Percentiles rank a stretch among this genome's conserved stretches.
Conservation (phyloP, 164 flowering plant genomes). For the Vitis rotundifolia region DNA sequence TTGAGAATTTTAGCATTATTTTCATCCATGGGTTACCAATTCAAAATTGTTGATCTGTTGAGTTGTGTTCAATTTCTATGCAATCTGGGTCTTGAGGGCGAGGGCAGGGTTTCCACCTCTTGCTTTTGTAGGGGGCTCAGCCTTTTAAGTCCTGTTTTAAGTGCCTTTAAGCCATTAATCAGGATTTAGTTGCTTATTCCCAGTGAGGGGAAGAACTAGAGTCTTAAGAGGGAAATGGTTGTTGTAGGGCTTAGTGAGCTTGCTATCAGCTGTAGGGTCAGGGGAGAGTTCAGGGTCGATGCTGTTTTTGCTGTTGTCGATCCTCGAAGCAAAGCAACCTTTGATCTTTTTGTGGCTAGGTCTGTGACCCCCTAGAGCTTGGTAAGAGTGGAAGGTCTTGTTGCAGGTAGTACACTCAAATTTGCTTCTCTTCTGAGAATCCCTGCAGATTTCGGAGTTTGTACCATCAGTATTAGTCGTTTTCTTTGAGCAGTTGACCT, state of each 20-base stretch:
- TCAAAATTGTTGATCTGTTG: neutral
- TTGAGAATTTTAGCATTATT: neutral
- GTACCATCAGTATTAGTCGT: neutral
- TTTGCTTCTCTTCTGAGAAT: slow-evolving; percentile 24
- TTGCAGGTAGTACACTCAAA: slow-evolving; percentile 49
- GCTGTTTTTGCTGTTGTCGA: slow-evolving; percentile 28
- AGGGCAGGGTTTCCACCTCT: no score
- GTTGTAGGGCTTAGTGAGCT: slow-evolving; percentile 12
- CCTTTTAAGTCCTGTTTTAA: no score
- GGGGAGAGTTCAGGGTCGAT: slow-evolving; percentile 20
- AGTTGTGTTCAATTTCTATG: neutral
- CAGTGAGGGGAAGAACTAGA: no score
- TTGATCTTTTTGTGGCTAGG: slow-evolving; percentile 59
- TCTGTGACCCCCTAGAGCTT: slow-evolving; percentile 66
- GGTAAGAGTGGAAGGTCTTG: slow-evolving; percentile 50
- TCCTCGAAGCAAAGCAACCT: slow-evolving; percentile 41
- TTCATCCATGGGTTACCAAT: neutral
- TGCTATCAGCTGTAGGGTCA: slow-evolving; percentile 19
- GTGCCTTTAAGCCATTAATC: no score
- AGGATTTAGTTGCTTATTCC: no score
- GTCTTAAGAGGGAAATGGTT: slow-evolving; percentile 1
- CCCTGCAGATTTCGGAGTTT: slow-evolving; percentile 12
- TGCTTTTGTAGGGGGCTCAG: no score
- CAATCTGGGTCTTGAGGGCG: no score
- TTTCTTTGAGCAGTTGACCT: slow-evolving; percentile 14